Base-by-base conservation (phyloP, 2,329 filamentous ascomycete species). In the Fusarium metavorans region DNA sequence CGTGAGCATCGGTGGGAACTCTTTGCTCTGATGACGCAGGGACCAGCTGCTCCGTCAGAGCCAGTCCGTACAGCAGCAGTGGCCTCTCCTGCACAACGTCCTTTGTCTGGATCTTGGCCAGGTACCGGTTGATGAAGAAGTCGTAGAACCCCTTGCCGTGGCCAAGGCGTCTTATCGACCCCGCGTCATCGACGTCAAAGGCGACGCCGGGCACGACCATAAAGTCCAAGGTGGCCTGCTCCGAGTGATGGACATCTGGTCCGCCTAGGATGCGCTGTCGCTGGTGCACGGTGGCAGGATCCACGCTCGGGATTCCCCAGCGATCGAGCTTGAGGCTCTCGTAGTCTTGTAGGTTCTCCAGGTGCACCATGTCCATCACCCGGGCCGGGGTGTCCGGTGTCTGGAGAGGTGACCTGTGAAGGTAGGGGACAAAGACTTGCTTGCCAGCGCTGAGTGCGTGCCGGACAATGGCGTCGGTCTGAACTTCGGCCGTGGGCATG, bases 61-160 rank as follows among this genome's bases (percentile, higher is more conserved):
- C 93, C 80, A 98, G 88, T 70, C 94, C 97, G 83, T 95, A 91
- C 75, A 92, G 84, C 73, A 88, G 84, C 80, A 89, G 82, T 78
- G 85, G 81, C 65, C 81, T 80, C 61, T 81, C 78, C 35, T 81
- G 76, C 48, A 79, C 79, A 41, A 80, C 80, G 48, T 81, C 79
- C 65, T 81, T 80, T 57, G 83, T 74, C 56, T 81, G 81, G 32
- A 78, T 70, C 82, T 83, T 88, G 82, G 88, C 81, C 62, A 85
- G 82, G 78, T 95, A 97, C 76, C 92, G 91, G 79, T 92, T 90
- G 80, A 99, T 85, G 83, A 98, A 99, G 82, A 92, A 93, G 85
- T 99, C 97, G 87, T 99, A 99, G 85, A 97, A 99, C 35, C 97
- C 97, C 83, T 95, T 97, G 66, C 97, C 97, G 83, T 99, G 97